Evolutionary conservation across 2,329 filamentous ascomycete genomes (phyloP), one percentile per base, ranked within the genome.

Genomic region (Stachybotrys echinatus): DNA sequence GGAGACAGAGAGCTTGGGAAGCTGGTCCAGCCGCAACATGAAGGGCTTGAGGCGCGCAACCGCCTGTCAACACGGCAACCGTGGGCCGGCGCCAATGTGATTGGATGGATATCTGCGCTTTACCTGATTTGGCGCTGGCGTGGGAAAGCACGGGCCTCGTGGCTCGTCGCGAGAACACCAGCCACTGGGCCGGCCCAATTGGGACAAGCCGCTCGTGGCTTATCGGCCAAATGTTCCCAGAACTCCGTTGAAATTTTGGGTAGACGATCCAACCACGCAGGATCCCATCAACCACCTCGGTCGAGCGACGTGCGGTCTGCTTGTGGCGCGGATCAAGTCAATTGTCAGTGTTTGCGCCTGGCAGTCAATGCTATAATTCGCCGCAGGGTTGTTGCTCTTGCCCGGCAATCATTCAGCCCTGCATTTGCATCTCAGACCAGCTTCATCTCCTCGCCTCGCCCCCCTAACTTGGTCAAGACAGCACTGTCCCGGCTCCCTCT

Each of bases 51-150:
- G 51, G 53, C 52, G 56, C 54, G 58, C 47, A 14, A 14, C 14
- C 5, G 10, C 5, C 27, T 34, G 54, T 79, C 73, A 80, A 80
- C 74, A 80, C 56, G 62, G 72, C 75, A 80, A 81, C 78, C 62
- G 66, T 77, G 57, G 66, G 59, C 78, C 80, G 85, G 85, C 81
- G 62, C 60, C 14, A 4, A 38, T 58, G 21, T 65, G 49, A 79
- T 79, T 80, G 75, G 76, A 52, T 52, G 20, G 23, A 6, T 1
- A 12, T 49, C 39, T 53, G 52, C 56, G 48, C 54, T 52, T 45
- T 54, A 48, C 48, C 51, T 52, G 23, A 52, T 48, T 52, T 46
- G 49, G 50, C 54, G 50, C 48, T 23, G 43, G 46, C 54, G 55
- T 55, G 52, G 50, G 47, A 46, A 42, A 45, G 48, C 50, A 56